Evolutionary conservation across 768 basidiomycete genomes (phyloP).

Genomic region (Mycena albidolilacea): DNA sequence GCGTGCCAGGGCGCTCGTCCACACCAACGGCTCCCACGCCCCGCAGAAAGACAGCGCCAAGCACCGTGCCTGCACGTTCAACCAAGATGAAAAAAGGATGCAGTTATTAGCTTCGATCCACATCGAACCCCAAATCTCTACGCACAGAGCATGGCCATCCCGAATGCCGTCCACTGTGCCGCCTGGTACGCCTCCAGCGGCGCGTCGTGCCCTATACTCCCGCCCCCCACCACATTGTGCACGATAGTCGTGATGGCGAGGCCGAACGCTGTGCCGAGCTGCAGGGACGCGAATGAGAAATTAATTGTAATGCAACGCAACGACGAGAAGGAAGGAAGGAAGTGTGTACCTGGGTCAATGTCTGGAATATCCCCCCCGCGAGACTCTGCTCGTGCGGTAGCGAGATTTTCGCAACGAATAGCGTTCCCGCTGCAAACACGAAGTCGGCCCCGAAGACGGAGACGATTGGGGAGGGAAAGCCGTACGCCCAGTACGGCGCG

Average conservation of each 20-base stretch:
- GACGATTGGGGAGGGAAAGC: constrained; percentile 77
- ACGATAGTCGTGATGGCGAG: constrained; percentile 69
- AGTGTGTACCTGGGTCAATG: constrained; percentile 75
- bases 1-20: not conserved
- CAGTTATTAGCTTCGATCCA: not conserved
- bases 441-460: constrained; percentile 86
- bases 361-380: constrained; percentile 83
- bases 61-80: not conserved
- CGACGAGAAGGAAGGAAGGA: not conserved
- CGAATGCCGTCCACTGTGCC: constrained; percentile 68
- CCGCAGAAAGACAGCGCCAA: not conserved
- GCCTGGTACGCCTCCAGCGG: constrained; percentile 62
- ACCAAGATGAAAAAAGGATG: too few relatives aligned
- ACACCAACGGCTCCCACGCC: constrained; percentile 4
- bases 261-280: constrained; percentile 69
- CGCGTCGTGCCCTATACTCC: constrained; percentile 48
- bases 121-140: not conserved
- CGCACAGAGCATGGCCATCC: constrained; percentile 66
- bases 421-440: constrained; percentile 78
- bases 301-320: too few relatives aligned
- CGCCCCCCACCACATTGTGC: constrained; percentile 34
- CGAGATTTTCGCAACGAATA: constrained; percentile 81
- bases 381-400: constrained; percentile 81
- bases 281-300: not conserved
- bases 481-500: constrained; percentile 80